Conservation (phyloP, 2,329 filamentous ascomycete genomes). For the Pseudogymnoascus sp. region DNA sequence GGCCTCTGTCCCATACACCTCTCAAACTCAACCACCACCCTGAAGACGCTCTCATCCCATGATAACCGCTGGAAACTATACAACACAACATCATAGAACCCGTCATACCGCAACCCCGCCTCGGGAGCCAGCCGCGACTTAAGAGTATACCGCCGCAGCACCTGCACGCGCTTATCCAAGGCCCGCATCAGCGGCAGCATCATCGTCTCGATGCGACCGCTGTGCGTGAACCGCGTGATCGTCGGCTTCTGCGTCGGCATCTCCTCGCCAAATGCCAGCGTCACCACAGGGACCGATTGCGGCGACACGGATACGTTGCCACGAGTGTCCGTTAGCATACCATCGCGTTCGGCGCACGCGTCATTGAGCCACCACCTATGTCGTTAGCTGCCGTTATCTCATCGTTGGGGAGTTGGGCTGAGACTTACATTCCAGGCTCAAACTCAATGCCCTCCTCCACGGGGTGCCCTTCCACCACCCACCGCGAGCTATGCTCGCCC, state of each 20-base stretch:
- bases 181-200: slow-evolving; percentile 40
- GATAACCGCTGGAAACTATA: neutral
- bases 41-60: neutral
- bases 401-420: neutral
- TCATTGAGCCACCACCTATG: slow-evolving; percentile 50
- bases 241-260: slow-evolving; percentile 30
- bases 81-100: slow-evolving; percentile 37
- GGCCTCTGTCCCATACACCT: slow-evolving; percentile 34
- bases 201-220: slow-evolving; percentile 38
- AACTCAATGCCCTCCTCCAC: slow-evolving; percentile 17
- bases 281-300: slow-evolving; percentile 38
- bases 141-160: slow-evolving; percentile 44
- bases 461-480: slow-evolving; percentile 8
- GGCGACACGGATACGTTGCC: slow-evolving; percentile 39
- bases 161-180: slow-evolving; percentile 40
- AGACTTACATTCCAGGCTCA: slow-evolving; percentile 41
- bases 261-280: slow-evolving; percentile 43
- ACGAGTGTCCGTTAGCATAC: slow-evolving; percentile 38
- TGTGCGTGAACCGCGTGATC: slow-evolving; percentile 36
- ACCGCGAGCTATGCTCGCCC: neutral
- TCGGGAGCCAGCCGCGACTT: slow-evolving; percentile 43
- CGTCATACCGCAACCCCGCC: slow-evolving; percentile 48
- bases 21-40: slow-evolving; percentile 35
- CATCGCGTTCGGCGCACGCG: slow-evolving; percentile 46
- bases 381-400: slow-evolving; percentile 16